Conservation (phyloP, 2,329 filamentous ascomycete species). For the Apiospora pterosperma region DNA sequence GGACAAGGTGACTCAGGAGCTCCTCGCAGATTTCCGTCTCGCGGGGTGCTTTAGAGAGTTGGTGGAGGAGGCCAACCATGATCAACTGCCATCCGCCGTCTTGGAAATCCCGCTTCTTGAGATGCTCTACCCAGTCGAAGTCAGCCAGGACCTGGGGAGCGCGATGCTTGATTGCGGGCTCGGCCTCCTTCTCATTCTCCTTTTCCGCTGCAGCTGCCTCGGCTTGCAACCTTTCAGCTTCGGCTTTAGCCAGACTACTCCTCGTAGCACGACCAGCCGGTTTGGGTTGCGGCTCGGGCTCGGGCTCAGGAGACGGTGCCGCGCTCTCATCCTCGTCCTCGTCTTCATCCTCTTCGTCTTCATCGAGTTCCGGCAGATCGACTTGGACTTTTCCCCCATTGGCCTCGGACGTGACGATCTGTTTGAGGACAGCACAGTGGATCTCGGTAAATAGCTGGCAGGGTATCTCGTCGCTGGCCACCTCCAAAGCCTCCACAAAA, state of each 20-base stretch:
- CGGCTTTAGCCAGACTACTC: slow-evolving; percentile 79
- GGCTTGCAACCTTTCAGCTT: slow-evolving; percentile 65
- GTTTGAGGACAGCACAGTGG: slow-evolving; percentile 87
- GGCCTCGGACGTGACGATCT: slow-evolving; percentile 72
- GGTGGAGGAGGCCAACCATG: slow-evolving; percentile 80
- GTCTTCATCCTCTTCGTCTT: slow-evolving; percentile 64
- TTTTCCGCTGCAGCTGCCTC: slow-evolving; percentile 5
- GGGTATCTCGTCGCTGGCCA: slow-evolving; percentile 67
- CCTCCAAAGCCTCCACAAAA: slow-evolving; percentile 82
- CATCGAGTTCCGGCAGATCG: slow-evolving; percentile 70
- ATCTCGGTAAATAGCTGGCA: slow-evolving; percentile 88
- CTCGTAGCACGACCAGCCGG: slow-evolving; percentile 71
- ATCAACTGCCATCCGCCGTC: slow-evolving; percentile 91
- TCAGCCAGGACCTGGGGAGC: slow-evolving; percentile 72
- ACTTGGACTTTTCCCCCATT: slow-evolving; percentile 79
- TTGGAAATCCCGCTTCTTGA: slow-evolving; percentile 79
- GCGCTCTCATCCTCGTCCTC: slow-evolving; percentile 54
- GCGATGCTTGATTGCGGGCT: slow-evolving; percentile 54
- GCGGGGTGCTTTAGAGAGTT: slow-evolving; percentile 73
- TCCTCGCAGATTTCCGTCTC: slow-evolving; percentile 72
- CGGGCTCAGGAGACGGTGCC: slow-evolving; percentile 52
- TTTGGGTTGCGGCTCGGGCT: slow-evolving; percentile 67
- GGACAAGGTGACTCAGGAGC: slow-evolving; percentile 77
- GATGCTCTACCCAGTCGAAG: slow-evolving; percentile 81
- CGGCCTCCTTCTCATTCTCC: slow-evolving; percentile 36